Percentiles rank a stretch among this genome's conserved stretches.
phyloP scores from a whole-genome alignment of 306 rosid species.

The Begonia peltatifolia region DNA sequence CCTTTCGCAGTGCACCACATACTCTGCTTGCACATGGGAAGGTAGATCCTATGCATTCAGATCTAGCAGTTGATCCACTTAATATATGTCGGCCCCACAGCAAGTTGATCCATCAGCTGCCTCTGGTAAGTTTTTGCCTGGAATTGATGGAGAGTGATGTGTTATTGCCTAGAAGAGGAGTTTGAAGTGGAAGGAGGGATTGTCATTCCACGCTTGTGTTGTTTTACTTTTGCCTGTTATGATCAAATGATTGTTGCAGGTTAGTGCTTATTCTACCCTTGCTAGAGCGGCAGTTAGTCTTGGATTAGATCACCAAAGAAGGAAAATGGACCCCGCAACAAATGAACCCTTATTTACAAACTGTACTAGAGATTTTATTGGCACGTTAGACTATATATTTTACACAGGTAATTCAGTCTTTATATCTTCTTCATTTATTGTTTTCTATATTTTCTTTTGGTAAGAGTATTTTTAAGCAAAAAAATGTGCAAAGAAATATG shows the following conservation, averaged over 20 bases:
- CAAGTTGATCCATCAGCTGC: conserved; percentile 87
- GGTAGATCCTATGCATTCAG: conserved; percentile 76
- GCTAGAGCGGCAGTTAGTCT: conserved; percentile 53
- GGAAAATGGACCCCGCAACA: conserved; percentile 59
- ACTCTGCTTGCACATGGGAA: conserved; percentile 85
- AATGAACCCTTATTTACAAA: conserved; percentile 91
- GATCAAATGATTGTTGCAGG: conserved; percentile 29
- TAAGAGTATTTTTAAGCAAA: no score
- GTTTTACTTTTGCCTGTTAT: conserved; percentile 8
- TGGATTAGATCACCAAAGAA: conserved; percentile 66
- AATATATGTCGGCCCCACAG: conserved; percentile 76
- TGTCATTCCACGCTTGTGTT: not conserved
- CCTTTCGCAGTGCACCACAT: conserved; percentile 63
- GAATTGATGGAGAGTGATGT: not conserved
- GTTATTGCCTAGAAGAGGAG: no score
- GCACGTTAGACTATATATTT: conserved; percentile 94
- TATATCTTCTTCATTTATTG: not conserved
- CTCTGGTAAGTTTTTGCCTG: conserved; percentile 46
- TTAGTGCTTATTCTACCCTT: conserved; percentile 85
- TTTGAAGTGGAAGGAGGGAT: not conserved
- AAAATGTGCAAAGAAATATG: no score
- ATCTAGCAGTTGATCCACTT: conserved; percentile 81
- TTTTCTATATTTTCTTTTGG: no score
- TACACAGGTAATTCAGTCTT: conserved; percentile 51
- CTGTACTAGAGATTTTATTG: conserved; percentile 84